A percentile compares a stretch with the other conserved stretches of the same genome.
Conservation (phyloP, 208 protist species). For the Trypanosoma cruzi region DNA sequence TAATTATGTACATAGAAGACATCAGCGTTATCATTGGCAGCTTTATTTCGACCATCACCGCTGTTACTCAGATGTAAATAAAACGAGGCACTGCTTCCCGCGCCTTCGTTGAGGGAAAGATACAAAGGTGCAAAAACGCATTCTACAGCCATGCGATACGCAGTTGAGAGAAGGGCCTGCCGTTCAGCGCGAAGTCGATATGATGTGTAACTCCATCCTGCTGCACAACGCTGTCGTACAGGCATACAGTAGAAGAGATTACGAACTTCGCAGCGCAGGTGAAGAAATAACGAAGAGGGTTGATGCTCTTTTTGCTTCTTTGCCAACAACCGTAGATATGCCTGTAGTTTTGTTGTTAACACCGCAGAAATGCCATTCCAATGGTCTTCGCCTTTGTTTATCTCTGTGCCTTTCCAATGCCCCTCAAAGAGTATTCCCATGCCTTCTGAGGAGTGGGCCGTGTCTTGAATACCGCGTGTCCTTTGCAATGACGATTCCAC, state of each 20-base stretch:
- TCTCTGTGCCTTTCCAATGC: background rate
- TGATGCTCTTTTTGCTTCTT: background rate
- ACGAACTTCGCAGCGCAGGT: slow-evolving; percentile 32
- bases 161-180: background rate
- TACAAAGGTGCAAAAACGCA: slow-evolving; percentile 26
- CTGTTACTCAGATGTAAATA: slow-evolving; percentile 11
- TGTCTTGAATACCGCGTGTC: background rate
- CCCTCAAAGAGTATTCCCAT: background rate
- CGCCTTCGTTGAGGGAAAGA: background rate
- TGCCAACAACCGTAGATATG: background rate
- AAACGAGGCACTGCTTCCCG: slow-evolving; percentile 4
- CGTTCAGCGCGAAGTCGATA: slow-evolving; percentile 14
- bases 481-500: background rate
- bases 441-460: background rate
- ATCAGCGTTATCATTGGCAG: slow-evolving; percentile 2
- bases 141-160: slow-evolving; percentile 24
- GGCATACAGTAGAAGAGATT: slow-evolving; percentile 48
- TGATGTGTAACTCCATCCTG: background rate
- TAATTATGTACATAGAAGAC: slow-evolving; percentile 6
- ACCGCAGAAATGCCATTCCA: background rate
- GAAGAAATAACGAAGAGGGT: background rate
- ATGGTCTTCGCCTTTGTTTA: background rate
- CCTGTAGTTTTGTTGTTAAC: background rate
- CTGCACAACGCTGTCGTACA: slow-evolving; percentile 26
- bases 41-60: background rate